A percentile compares a stretch with the other conserved stretches of the same genome.
These are phyloP conservation scores for Clarkia xantiana DNA, from an alignment of 345 rosid species.

Conservation along the genomic window DNA sequence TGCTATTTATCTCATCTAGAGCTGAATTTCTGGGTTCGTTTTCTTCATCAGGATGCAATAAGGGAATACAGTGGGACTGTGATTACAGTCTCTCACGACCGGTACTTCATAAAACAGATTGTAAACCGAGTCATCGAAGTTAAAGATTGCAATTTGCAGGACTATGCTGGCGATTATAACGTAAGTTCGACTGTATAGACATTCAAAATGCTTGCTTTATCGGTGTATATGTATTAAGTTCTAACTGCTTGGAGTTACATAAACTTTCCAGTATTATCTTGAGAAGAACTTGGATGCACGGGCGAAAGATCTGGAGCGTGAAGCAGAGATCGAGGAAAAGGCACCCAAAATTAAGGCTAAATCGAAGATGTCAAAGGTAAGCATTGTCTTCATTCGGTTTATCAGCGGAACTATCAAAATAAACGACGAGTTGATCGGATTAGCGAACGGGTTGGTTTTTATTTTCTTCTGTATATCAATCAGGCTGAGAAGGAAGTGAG, in stretches of 20 bases:
- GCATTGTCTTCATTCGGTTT: not conserved
- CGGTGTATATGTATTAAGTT: not conserved
- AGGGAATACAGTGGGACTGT: constrained; percentile 73
- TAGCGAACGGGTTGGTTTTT: too few species aligned
- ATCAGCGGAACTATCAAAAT: not conserved
- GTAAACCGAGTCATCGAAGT: constrained; percentile 93
- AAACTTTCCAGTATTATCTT: constrained; percentile 56
- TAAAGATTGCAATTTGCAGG: constrained; percentile 48
- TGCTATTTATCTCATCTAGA: too few species aligned
- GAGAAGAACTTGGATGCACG: constrained; percentile 94
- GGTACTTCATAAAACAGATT: constrained; percentile 87
- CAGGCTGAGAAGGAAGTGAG: constrained; percentile 93
- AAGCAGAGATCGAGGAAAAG: constrained; percentile 69
- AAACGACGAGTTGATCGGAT: not conserved
- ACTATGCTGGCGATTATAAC: constrained; percentile 79
- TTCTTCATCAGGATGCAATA: constrained; percentile 68
- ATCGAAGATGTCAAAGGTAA: constrained; percentile 92
- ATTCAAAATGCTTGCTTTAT: not conserved
- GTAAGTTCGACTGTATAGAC: constrained; percentile 17
- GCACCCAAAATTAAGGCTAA: constrained; percentile 90
- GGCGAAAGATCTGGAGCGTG: constrained; percentile 61
- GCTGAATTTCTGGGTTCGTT: not conserved
- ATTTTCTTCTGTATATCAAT: not conserved
- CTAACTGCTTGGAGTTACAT: not conserved
- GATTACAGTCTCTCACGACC: constrained; percentile 75